Conservation (phyloP, 1,284 basidiomycete genomes). For the Mycosarcoma mackinlayi region DNA sequence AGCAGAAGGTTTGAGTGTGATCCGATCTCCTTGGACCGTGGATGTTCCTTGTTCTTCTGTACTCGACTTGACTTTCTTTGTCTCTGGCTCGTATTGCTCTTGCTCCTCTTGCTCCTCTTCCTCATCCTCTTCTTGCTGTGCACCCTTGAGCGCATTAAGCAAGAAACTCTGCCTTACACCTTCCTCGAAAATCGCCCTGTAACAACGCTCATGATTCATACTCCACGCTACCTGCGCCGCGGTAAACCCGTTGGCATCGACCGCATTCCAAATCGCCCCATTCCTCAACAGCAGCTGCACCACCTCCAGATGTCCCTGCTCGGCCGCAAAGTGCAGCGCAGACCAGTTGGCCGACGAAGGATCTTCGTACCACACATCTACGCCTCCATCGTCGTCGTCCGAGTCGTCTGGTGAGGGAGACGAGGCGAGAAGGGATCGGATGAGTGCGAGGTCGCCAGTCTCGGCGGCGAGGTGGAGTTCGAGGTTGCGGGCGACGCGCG, state of each 20-base stretch:
- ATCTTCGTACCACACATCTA: constrained; percentile 87
- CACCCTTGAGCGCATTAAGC: constrained; percentile 32
- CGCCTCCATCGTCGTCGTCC: constrained; percentile 14
- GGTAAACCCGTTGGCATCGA: constrained; percentile 59
- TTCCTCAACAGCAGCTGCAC: constrained; percentile 78
- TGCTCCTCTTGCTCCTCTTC: constrained; percentile 23
- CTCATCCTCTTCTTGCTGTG: constrained; percentile 1
- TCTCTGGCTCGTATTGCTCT: constrained; percentile 34
- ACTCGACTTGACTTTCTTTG: constrained; percentile 9
- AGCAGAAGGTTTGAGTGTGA: constrained; percentile 63
- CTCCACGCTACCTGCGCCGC: constrained; percentile 64
- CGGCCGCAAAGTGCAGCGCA: constrained; percentile 88
- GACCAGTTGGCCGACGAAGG: constrained; percentile 76
- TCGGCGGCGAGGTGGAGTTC: constrained; percentile 54
- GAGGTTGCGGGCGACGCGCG: constrained; percentile 51
- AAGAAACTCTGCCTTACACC: constrained; percentile 65
- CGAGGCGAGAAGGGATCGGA: constrained; percentile 40
- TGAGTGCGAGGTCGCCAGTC: constrained; percentile 33
- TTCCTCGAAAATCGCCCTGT: constrained; percentile 67
- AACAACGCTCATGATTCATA: constrained; percentile 54
- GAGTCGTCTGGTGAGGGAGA: constrained; percentile 4
- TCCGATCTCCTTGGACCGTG: constrained; percentile 69
- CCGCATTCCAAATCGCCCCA: constrained; percentile 90
- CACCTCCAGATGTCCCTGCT: constrained; percentile 75
- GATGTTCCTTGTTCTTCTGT: constrained; percentile 3